A percentile compares a stretch with the other conserved stretches of the same genome.
phyloP scores from a whole-genome alignment of 306 rosid species.

The Vigna radiata region DNA sequence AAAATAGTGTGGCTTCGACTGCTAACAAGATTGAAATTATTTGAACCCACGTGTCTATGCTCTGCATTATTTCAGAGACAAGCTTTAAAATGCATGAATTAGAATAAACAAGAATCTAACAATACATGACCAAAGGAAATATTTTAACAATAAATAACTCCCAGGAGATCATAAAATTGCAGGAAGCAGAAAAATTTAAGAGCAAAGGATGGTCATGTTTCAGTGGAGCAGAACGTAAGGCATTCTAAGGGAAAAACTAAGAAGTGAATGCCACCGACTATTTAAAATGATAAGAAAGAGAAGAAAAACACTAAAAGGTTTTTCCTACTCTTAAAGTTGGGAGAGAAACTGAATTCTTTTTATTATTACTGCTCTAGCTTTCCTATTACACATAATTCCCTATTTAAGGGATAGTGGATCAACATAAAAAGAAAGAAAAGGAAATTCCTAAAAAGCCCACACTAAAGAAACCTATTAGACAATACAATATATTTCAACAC shows the following conservation, averaged over 20 bases:
- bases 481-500: too few species aligned
- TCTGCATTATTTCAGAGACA: constrained; percentile 58
- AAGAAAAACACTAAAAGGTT: background rate
- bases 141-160: constrained; percentile 17
- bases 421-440: too few species aligned
- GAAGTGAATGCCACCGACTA: constrained; percentile 17
- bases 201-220: constrained; percentile 17
- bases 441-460: too few species aligned
- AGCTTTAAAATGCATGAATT: constrained; percentile 40
- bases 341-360: too few species aligned
- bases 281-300: constrained; percentile 36
- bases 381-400: too few species aligned
- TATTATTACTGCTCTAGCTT: too few species aligned
- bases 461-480: too few species aligned
- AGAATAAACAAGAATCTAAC: constrained; percentile 34
- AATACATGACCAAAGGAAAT: constrained; percentile 21
- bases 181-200: constrained; percentile 22
- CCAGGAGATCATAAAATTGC: constrained; percentile 13
- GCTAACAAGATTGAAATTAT: constrained; percentile 86
- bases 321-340: too few species aligned
- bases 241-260: constrained; percentile 26
- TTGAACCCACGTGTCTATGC: constrained; percentile 93
- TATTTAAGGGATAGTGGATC: too few species aligned
- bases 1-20: constrained; percentile 94
- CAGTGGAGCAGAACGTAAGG: constrained; percentile 22